Percentiles rank a stretch among this genome's conserved stretches.
These are phyloP conservation scores for Pneumocystis sp. DNA, from an alignment of 1,139 yeast genomes.

Conservation along the genomic window DNA sequence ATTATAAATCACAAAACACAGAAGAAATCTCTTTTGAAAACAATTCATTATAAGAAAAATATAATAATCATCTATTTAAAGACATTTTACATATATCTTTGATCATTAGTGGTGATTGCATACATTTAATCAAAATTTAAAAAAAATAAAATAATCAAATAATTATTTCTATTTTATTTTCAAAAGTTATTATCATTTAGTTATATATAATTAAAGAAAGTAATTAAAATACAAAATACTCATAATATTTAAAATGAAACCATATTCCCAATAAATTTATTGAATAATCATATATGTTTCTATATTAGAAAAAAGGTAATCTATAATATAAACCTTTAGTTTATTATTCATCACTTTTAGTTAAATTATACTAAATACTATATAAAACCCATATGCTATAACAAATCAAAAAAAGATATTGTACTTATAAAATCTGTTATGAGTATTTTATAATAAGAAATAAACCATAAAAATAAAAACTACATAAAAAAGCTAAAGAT, in stretches of 20 bases:
- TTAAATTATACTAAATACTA: not conserved
- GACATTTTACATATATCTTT: too few relatives aligned
- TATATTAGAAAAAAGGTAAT: too few relatives aligned
- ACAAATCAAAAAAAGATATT: not conserved
- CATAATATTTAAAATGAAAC: not conserved
- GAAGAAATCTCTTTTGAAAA: not conserved
- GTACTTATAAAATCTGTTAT: not conserved
- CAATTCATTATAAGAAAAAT: not conserved
- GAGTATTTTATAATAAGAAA: not conserved
- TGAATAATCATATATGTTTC: too few relatives aligned
- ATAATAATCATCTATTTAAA: too few relatives aligned
- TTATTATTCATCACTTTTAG: too few relatives aligned
- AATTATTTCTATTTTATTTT: not conserved
- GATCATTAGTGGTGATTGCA: too few relatives aligned
- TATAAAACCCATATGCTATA: not conserved
- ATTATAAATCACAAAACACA: not conserved
- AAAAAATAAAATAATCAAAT: too few relatives aligned
- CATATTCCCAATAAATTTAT: not conserved
- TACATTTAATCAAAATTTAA: too few relatives aligned
- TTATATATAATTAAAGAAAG: too few relatives aligned
- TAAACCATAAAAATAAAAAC: not conserved
- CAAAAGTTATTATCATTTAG: not conserved
- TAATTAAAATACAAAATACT: too few relatives aligned
- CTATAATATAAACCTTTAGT: too few relatives aligned
- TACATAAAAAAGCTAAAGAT: not conserved